Evolutionary conservation across 1,284 basidiomycete species (phyloP).

Genomic region (Pseudozyma thailandica): DNA sequence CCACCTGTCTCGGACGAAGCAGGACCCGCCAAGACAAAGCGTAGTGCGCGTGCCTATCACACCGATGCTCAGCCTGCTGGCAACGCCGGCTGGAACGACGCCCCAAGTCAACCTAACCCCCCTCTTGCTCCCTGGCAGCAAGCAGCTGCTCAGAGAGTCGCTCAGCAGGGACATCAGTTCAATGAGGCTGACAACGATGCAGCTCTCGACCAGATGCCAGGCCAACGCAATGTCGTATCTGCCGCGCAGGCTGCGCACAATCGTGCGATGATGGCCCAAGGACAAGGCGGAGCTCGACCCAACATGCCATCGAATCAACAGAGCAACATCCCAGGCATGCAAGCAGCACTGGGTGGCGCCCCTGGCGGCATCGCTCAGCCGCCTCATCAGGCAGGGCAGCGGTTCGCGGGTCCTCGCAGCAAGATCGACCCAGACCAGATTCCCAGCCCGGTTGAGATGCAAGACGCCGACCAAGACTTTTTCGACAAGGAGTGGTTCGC

Average conservation of each 20-base stretch:
- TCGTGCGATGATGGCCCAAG: slow-evolving; percentile 50
- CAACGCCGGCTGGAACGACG: slow-evolving; percentile 62
- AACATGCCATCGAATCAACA: slow-evolving; percentile 38
- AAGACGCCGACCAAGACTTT: slow-evolving; percentile 83
- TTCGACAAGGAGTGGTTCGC: slow-evolving; percentile 82
- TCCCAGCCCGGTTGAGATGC: slow-evolving; percentile 86
- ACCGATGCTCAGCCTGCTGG: slow-evolving; percentile 50
- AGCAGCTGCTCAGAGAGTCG: slow-evolving; percentile 58
- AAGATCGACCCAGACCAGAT: slow-evolving; percentile 91
- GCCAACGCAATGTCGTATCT: slow-evolving; percentile 62
- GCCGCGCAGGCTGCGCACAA: slow-evolving; percentile 61
- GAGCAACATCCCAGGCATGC: slow-evolving; percentile 40
- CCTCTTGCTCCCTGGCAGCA: slow-evolving; percentile 62
- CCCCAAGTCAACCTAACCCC: slow-evolving; percentile 53
- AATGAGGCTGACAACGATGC: slow-evolving; percentile 43
- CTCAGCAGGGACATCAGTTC: slow-evolving; percentile 44
- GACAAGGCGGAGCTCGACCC: slow-evolving; percentile 17
- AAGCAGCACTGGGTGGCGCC: slow-evolving; percentile 30
- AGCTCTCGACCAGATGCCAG: slow-evolving; percentile 66
- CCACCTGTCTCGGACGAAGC: slow-evolving; percentile 19
- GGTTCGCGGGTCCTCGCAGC: slow-evolving; percentile 74
- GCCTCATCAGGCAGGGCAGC: slow-evolving; percentile 69
- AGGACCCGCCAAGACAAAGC: slow-evolving; percentile 60
- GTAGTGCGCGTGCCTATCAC: slow-evolving; percentile 67
- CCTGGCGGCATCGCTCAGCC: slow-evolving; percentile 63